Evolutionary conservation across 495 filamentous ascomycete genomes (phyloP).

Genomic region (Lineolata rhizophorae): DNA sequence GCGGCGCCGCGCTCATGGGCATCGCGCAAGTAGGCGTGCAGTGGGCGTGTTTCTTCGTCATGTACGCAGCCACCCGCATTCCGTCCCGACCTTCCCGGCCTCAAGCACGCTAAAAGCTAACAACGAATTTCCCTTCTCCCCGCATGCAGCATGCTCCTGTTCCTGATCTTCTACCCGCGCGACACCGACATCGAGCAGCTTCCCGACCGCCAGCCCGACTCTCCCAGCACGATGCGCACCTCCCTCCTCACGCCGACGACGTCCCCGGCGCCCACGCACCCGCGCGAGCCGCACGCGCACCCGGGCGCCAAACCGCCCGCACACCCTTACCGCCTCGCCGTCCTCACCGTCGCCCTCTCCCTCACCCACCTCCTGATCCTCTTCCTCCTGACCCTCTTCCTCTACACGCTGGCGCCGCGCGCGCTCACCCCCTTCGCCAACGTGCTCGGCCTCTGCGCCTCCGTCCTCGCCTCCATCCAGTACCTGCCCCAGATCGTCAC

Average conservation of each 20-base stretch:
- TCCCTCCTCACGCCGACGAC: slow-evolving; percentile 25
- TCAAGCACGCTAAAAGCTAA: background rate
- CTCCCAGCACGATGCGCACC: too few relatives aligned
- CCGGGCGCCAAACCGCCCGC: slow-evolving; percentile 41
- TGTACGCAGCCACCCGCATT: slow-evolving; percentile 29
- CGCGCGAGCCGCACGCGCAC: slow-evolving; percentile 1
- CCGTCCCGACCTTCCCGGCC: slow-evolving; percentile 2
- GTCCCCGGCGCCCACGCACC: slow-evolving; percentile 33
- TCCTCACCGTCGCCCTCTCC: slow-evolving; percentile 45
- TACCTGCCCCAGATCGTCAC: slow-evolving; percentile 91
- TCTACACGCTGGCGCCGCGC: slow-evolving; percentile 30
- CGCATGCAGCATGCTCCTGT: slow-evolving; percentile 17
- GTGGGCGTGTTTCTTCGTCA: slow-evolving; percentile 76
- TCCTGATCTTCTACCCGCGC: slow-evolving; percentile 22
- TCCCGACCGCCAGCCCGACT: too few relatives aligned
- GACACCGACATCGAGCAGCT: background rate
- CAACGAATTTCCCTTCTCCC: background rate
- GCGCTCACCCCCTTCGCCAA: slow-evolving; percentile 59
- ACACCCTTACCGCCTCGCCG: slow-evolving; percentile 23
- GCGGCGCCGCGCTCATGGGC: slow-evolving; percentile 63
- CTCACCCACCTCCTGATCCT: slow-evolving; percentile 47
- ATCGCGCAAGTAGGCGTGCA: slow-evolving; percentile 78
- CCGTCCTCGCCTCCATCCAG: slow-evolving; percentile 64
- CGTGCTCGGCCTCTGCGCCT: slow-evolving; percentile 53
- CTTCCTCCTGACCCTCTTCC: slow-evolving; percentile 38